Evolutionary conservation across 371 early-diverging fungal species (phyloP).

Genomic region (Batkoa obscura): DNA sequence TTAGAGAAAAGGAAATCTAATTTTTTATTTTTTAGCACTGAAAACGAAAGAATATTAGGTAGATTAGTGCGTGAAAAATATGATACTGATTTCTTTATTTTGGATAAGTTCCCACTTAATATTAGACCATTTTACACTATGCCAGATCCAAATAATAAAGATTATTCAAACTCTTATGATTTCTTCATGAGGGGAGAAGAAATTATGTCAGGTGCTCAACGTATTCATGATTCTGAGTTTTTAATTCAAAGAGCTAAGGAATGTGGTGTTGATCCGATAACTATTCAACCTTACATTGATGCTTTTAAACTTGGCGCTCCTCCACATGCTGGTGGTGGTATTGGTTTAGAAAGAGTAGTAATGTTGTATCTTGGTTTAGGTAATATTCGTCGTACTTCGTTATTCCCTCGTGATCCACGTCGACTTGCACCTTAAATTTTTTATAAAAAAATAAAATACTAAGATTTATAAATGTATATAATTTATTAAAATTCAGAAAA

Average conservation of each 20-base stretch:
- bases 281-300: constrained; percentile 88
- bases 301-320: constrained; percentile 98
- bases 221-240: constrained; percentile 85
- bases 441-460: no score
- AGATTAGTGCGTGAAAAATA: constrained; percentile 86
- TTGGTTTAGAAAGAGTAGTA: constrained; percentile 96
- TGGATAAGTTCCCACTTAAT: constrained; percentile 97
- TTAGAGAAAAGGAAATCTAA: not conserved
- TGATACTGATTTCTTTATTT: constrained; percentile 95
- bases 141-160: constrained; percentile 73
- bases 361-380: constrained; percentile 92
- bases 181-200: constrained; percentile 99
- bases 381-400: constrained; percentile 90
- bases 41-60: constrained; percentile 87
- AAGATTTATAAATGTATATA: no score
- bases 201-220: constrained; percentile 98
- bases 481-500: no score
- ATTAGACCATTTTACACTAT: constrained; percentile 99
- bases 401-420: constrained; percentile 99
- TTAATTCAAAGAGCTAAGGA: constrained; percentile 66
- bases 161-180: constrained; percentile 98
- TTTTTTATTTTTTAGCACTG: constrained; percentile 34
- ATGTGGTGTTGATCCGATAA: constrained; percentile 63
- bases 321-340: constrained; percentile 99
- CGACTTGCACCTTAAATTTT: constrained; percentile 75